Evolutionary conservation across 768 basidiomycete genomes (phyloP).

Genomic region (Cytidiella melzeri): DNA sequence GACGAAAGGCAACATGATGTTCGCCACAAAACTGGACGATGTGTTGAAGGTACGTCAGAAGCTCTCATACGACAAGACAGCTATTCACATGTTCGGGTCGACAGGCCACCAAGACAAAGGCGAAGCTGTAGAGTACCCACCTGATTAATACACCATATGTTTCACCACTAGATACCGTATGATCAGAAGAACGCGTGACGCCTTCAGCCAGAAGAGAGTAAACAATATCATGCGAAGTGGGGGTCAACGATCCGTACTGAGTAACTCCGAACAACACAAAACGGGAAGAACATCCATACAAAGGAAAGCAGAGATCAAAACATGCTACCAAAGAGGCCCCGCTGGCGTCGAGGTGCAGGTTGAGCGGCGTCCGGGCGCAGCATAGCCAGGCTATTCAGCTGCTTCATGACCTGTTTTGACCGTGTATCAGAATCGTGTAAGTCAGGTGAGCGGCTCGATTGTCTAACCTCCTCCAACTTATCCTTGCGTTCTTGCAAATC

Average conservation of each 20-base stretch:
- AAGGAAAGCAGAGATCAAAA: constrained; percentile 36
- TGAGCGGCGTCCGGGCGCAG: constrained; percentile 73
- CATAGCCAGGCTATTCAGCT: constrained; percentile 85
- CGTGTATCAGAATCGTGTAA: constrained; percentile 6
- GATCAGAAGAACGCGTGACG: no score
- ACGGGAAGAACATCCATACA: neutral
- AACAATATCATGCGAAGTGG: neutral
- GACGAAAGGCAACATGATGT: constrained; percentile 89
- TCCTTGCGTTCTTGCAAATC: constrained; percentile 97
- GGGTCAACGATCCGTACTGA: neutral
- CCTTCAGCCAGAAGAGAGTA: neutral
- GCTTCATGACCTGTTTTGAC: constrained; percentile 82
- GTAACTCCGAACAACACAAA: constrained; percentile 1
- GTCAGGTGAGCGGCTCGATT: neutral
- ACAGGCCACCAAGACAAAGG: constrained; percentile 32
- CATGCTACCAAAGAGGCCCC: constrained; percentile 74
- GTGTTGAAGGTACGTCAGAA: constrained; percentile 65
- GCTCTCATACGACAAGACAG: neutral
- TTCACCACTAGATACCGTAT: neutral
- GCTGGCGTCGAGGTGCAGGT: constrained; percentile 62
- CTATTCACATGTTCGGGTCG: neutral
- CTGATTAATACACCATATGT: no score
- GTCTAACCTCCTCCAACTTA: constrained; percentile 85
- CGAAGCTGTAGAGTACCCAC: constrained; percentile 43
- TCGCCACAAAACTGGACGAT: constrained; percentile 83